Base-by-base conservation (phyloP, 768 basidiomycete species). In the Psilocybe subaeruginosa region DNA sequence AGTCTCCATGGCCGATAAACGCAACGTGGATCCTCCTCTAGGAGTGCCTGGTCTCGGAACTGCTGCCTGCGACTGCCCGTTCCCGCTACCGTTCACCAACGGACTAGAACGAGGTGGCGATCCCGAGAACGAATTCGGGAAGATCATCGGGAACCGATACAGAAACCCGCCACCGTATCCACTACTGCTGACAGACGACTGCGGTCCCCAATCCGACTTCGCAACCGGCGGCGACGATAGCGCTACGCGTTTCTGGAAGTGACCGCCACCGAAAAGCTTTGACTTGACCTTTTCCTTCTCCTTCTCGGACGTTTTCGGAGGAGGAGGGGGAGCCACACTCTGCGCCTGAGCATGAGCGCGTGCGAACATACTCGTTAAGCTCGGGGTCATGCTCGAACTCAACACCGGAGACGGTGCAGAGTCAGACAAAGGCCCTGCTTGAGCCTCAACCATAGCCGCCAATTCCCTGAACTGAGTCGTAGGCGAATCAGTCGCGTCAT, bases 1-100 rank as follows among this genome's bases (percentile, higher is more conserved):
- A 31, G 58, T 66, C 19, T 55, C 68, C 66, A 70, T 70, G 3
- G 70, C 63, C 8, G 68, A 66, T 35, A 69, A 53, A 9, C 70
- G 62, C 29, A 68, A 29, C 3, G 64, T 66, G 3, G 68, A 57
- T 4, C 58, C 49, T 31, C 60, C 56, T 11, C 63, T 59, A 17
- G 68, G 66, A 3, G 66, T 65, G 7, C 54, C 46, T 4, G 63
- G 60, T 8, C 57, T 55, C 48, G 60, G 54, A 17, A 17, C 23
- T 6, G 66, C 12, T 16, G 46, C 55, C 30, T 33, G 39, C 1
- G 35, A 17, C 14, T 31, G 45, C 27, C 37, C 52, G 23, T 23
- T 23, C 23, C 23, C 23, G 23, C 23, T 23, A 2, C 23, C 23
- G 23, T 53, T 50, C 17, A 39, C 27, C 35, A 23, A 9, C 12